phyloP scores from a whole-genome alignment of 768 basidiomycete species.

The Sarcodon sp. region DNA sequence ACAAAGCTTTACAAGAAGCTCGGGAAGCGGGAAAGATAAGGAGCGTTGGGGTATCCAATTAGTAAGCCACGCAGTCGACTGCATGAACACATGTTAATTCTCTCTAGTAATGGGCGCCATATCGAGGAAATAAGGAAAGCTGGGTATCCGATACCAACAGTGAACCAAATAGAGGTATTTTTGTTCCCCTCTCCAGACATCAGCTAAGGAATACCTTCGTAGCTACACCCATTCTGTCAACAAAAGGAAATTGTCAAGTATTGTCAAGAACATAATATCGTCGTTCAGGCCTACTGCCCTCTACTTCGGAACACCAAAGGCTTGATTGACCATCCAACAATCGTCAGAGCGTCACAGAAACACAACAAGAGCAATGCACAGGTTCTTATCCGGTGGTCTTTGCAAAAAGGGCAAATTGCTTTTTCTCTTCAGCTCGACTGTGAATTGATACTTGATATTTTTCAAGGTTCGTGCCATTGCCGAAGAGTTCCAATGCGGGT shows the following conservation, averaged over 20 bases:
- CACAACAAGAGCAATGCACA: conserved; percentile 60
- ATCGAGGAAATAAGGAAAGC: conserved; percentile 59
- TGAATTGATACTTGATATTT: not conserved
- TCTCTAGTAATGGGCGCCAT: conserved; percentile 61
- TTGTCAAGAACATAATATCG: conserved; percentile 24
- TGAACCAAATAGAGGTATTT: conserved; percentile 73
- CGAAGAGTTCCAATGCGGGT: conserved; percentile 60
- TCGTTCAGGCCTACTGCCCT: conserved; percentile 42
- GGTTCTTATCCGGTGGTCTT: conserved; percentile 79
- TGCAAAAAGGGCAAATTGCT: conserved; percentile 64
- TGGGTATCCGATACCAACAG: conserved; percentile 50
- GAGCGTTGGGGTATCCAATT: conserved; percentile 34
- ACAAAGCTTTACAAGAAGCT: conserved; percentile 23
- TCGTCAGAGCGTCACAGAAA: conserved; percentile 45
- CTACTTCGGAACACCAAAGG: conserved; percentile 47
- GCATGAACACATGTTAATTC: not conserved
- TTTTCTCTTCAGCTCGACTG: not conserved
- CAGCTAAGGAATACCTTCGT: not conserved
- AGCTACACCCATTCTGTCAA: conserved; percentile 82
- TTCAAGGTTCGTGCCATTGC: conserved; percentile 63
- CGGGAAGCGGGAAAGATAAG: conserved; percentile 22
- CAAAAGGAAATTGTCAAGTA: conserved; percentile 70
- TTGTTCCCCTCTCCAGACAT: not conserved
- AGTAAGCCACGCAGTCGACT: conserved; percentile 17
- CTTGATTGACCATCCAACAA: conserved; percentile 30